A percentile compares a stretch with the other conserved stretches of the same genome.
phyloP scores from a whole-genome alignment of 257 asterid genomes.

The Plantago ovata region DNA sequence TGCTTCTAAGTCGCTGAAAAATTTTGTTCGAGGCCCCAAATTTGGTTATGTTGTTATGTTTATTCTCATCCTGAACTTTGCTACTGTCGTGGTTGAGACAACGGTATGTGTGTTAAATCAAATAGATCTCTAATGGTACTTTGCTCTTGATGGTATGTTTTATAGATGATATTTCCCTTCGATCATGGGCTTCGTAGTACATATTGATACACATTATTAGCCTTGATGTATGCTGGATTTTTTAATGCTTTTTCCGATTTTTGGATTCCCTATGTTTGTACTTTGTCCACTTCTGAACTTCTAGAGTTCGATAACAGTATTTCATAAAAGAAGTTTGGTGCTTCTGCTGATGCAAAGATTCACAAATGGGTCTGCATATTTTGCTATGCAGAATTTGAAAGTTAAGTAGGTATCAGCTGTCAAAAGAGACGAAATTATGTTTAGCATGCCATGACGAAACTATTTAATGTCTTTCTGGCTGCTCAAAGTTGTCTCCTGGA shows the following conservation, averaged over 20 bases:
- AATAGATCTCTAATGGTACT: constrained; percentile 14
- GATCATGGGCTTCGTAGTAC: background rate
- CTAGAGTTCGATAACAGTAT: background rate
- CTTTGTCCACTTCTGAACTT: background rate
- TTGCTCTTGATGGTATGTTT: constrained; percentile 1
- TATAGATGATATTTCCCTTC: background rate
- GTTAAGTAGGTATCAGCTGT: background rate
- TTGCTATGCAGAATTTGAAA: background rate
- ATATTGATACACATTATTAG: background rate
- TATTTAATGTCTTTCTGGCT: background rate
- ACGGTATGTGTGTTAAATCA: constrained; percentile 50
- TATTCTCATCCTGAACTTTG: constrained; percentile 70
- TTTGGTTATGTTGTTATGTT: constrained; percentile 62
- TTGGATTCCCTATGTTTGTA: background rate
- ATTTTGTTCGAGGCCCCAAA: constrained; percentile 58
- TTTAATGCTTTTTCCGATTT: too few relatives aligned
- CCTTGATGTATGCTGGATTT: background rate
- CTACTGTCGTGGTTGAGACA: constrained; percentile 85
- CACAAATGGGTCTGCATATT: background rate
- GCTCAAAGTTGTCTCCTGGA: background rate
- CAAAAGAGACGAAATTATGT: background rate
- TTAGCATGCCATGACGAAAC: background rate
- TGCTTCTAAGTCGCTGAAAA: constrained; percentile 62
- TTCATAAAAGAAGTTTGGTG: background rate
- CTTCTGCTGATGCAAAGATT: background rate